Evolutionary conservation across 768 basidiomycete species (phyloP).

Genomic region (Mycena metata): DNA sequence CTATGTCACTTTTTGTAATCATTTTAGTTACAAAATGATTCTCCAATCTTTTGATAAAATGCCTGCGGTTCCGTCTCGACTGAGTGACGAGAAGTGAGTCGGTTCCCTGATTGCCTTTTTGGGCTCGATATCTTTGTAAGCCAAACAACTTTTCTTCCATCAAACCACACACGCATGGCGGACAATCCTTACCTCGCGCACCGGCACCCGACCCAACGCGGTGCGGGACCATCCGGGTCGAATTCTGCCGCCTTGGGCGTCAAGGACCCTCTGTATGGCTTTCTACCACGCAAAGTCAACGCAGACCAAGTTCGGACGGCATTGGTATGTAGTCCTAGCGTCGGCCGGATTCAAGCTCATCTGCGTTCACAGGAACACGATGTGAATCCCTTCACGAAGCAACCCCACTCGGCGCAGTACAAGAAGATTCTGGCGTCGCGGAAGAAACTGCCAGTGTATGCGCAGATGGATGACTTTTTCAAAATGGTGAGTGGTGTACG

Average conservation of each 20-base stretch:
- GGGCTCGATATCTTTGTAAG: conserved; percentile 40
- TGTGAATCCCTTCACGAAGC: conserved; percentile 90
- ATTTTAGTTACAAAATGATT: conserved; percentile 51
- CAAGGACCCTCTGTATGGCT: conserved; percentile 79
- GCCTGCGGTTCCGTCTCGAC: background rate
- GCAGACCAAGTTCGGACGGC: conserved; percentile 76
- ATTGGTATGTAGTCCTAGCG: conserved; percentile 64
- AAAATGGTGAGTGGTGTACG: conserved; percentile 79
- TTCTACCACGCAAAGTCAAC: conserved; percentile 77
- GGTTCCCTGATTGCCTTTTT: background rate
- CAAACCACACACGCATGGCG: conserved; percentile 20
- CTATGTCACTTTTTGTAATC: conserved; percentile 71
- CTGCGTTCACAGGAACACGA: conserved; percentile 71
- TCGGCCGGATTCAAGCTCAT: background rate
- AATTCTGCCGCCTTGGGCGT: conserved; percentile 39
- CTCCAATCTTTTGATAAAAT: conserved; percentile 29
- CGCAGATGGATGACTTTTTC: conserved; percentile 94
- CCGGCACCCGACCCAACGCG: conserved; percentile 50
- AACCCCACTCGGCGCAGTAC: conserved; percentile 83
- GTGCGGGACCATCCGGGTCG: conserved; percentile 42
- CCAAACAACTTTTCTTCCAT: conserved; percentile 1
- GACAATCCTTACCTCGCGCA: conserved; percentile 73
- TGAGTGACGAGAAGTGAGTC: background rate
- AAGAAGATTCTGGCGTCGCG: conserved; percentile 87
- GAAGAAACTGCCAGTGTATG: conserved; percentile 91